Percentiles rank a stretch among this genome's conserved stretches.
Conservation (phyloP, 345 rosid genomes). For the Clarkia xantiana region DNA sequence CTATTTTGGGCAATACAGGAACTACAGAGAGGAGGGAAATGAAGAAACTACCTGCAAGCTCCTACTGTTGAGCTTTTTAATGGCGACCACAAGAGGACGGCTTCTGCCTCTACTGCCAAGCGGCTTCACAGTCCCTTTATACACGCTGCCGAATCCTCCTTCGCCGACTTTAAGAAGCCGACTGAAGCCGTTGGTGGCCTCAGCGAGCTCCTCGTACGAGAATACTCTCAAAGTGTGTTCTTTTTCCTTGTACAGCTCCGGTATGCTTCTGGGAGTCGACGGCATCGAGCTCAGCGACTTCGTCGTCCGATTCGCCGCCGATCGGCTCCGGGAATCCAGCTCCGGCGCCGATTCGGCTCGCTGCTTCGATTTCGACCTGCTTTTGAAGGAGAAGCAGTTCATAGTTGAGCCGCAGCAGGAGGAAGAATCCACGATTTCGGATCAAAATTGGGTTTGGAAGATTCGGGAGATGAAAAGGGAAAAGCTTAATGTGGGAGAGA, state of each 20-base stretch:
- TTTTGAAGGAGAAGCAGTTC: conserved; percentile 25
- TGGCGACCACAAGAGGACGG: conserved; percentile 39
- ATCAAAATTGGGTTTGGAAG: too few species aligned
- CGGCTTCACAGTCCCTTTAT: conserved; percentile 47
- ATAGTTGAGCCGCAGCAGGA: not conserved
- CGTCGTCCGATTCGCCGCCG: conserved; percentile 12
- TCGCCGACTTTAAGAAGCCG: conserved; percentile 65
- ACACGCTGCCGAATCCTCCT: conserved; percentile 98
- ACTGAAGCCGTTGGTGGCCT: conserved; percentile 58
- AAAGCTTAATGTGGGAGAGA: too few species aligned
- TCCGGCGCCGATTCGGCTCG: conserved; percentile 44
- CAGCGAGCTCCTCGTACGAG: conserved; percentile 45
- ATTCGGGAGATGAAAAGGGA: too few species aligned
- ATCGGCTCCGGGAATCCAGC: conserved; percentile 13
- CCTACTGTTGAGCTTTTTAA: conserved; percentile 67
- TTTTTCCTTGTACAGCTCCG: conserved; percentile 46
- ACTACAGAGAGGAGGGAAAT: not conserved
- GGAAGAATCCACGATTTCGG: too few species aligned
- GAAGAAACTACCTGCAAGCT: conserved; percentile 54
- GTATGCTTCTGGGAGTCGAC: conserved; percentile 41
- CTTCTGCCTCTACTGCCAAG: conserved; percentile 15
- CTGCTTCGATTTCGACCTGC: conserved; percentile 26
- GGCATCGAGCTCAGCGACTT: conserved; percentile 39
- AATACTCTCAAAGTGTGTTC: conserved; percentile 52
- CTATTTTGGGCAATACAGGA: too few species aligned